Evolutionary conservation across 805 yeast genomes (phyloP), one percentile per base, ranked within the genome.

Genomic region (Sungouiozyma ichnusensis): DNA sequence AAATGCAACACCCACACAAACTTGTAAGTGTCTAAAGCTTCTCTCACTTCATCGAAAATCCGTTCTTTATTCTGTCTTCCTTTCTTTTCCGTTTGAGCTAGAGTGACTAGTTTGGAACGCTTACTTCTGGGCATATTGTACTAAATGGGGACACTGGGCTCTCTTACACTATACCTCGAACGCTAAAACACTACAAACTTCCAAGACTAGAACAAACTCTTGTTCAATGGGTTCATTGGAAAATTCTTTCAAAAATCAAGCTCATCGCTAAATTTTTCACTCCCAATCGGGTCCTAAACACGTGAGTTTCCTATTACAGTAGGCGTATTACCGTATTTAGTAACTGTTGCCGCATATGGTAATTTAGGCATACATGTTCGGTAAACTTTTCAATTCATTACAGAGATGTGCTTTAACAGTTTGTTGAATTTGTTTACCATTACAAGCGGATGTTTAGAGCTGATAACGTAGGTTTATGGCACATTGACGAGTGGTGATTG

Each of bases 11-110:
- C 82, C 94, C 96, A 90, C 37, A 76, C 79, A 66, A 77, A 85
- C 58, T 76, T 77, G 66, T 68, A 82, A 35, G 76, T 69, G 51
- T 92, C 97, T 45, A 92, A 73, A 16, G 83, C 79, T 46, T 74
- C 74, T 67, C 95, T 79, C 40, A 92, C 80, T 48, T 87, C 96
- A 57, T 88, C 96, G 52, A 87, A 92, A 52, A 90, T 79, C 55
- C 90, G 73, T 53, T 78, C 90, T 63, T 92, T 92, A 67, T 86
- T 87, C 54, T 85, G 97, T 51, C 81, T 79, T 39, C 96, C 96
- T 62, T 92, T 92, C 66, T 87, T 92, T 53, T 87, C 97, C 48
- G 97, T 90, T 61, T 90, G 90, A 33, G 99, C 92, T 54, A 92
- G 72, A 13, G 97, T 85, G 47, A 92, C 94, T 53, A 88, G 80